phyloP scores from a whole-genome alignment of 805 yeast species.

The Kurtzmaniella cleridarum region DNA sequence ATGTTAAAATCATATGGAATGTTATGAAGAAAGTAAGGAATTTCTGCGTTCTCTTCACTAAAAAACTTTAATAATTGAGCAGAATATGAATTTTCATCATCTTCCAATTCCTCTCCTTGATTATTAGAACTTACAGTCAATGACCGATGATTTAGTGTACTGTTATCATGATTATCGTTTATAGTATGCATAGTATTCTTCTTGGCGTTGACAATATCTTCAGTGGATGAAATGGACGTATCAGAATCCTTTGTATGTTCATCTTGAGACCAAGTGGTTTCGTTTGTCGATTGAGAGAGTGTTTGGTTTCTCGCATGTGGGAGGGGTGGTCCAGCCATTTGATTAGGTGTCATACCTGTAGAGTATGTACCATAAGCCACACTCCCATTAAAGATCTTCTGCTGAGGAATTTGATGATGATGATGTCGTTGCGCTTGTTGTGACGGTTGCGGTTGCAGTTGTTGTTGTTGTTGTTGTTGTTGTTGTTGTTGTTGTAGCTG shows the following conservation, averaged over 20 bases:
- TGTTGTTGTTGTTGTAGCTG: conserved; percentile 2
- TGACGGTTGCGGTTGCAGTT: conserved; percentile 18
- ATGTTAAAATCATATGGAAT: conserved; percentile 65
- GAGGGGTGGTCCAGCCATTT: conserved; percentile 5
- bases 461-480: conserved; percentile 11
- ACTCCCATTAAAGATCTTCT: conserved; percentile 3
- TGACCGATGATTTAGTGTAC: not conserved
- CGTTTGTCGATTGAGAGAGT: conserved; percentile 35
- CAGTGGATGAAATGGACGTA: conserved; percentile 32
- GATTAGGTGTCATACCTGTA: conserved; percentile 5
- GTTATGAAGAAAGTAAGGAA: conserved; percentile 61
- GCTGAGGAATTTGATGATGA: conserved; percentile 12
- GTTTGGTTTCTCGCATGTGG: conserved; percentile 13
- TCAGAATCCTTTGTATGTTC: conserved; percentile 34
- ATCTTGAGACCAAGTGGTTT: conserved; percentile 42
- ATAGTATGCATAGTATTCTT: conserved; percentile 2
- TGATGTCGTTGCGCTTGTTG: conserved; percentile 12
- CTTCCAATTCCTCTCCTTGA: conserved; percentile 47
- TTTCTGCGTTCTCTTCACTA: conserved; percentile 36
- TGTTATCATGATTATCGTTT: not conserved
- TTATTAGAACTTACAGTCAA: conserved; percentile 5
- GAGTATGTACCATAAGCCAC: not conserved
- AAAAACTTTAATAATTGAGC: conserved; percentile 36
- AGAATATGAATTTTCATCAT: conserved; percentile 40
- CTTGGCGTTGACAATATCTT: conserved; percentile 6